phyloP scores from a whole-genome alignment of 805 yeast genomes.

The Blastobotrys parvus region DNA sequence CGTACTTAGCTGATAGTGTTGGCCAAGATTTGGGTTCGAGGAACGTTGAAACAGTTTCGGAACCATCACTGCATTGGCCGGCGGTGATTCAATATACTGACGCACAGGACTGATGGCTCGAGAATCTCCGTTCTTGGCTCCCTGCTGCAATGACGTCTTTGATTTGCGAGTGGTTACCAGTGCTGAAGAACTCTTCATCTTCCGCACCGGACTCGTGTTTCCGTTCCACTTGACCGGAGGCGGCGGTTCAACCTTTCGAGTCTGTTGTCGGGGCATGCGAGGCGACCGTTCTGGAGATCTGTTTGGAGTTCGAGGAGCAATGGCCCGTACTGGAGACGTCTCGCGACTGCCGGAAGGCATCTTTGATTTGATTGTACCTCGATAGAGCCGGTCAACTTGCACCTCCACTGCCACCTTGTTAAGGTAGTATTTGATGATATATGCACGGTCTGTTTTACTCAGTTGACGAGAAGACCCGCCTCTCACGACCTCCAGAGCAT shows the following conservation, averaged over 20 bases:
- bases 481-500: constrained; percentile 21
- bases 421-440: constrained; percentile 42
- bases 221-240: not conserved
- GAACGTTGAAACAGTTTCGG: not conserved
- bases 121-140: not conserved
- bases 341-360: not conserved
- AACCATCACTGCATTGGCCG: not conserved
- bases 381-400: constrained; percentile 58
- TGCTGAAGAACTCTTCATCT: constrained; percentile 1
- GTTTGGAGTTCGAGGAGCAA: too few relatives aligned
- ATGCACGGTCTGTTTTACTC: constrained; percentile 34
- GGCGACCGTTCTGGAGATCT: constrained; percentile 3
- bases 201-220: not conserved
- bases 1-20: not conserved
- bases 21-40: not conserved
- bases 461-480: constrained; percentile 7
- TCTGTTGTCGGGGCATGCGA: not conserved
- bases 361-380: constrained; percentile 21
- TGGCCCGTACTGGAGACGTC: not conserved
- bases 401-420: constrained; percentile 48
- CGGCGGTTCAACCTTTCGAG: not conserved
- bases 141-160: not conserved
- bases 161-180: not conserved
- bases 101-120: not conserved
- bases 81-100: not conserved